Evolutionary conservation across 2,329 filamentous ascomycete species (phyloP).

Genomic region (Rutstroemia sp.): DNA sequence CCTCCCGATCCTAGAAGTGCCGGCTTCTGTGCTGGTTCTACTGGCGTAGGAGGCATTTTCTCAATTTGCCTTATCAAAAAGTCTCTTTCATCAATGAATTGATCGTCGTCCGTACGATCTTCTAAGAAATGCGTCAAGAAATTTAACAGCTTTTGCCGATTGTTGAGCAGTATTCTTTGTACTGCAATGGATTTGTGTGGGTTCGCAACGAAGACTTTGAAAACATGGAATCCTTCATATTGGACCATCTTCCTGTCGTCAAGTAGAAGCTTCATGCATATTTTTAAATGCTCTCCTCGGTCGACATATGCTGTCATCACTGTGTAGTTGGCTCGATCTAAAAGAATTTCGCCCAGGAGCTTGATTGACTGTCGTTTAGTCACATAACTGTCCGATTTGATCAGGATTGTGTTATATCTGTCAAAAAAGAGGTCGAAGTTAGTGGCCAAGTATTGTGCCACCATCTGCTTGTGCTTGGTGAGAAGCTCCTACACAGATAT

Average conservation of each 20-base stretch:
- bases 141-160: constrained; percentile 79
- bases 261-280: constrained; percentile 93
- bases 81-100: constrained; percentile 96
- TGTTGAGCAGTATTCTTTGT: constrained; percentile 93
- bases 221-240: constrained; percentile 98
- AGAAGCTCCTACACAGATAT: constrained; percentile 67
- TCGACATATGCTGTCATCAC: constrained; percentile 98
- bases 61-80: constrained; percentile 93
- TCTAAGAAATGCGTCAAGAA: constrained; percentile 91
- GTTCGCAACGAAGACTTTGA: constrained; percentile 99
- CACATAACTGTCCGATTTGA: constrained; percentile 92
- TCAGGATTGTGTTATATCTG: constrained; percentile 78
- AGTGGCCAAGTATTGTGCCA: constrained; percentile 77
- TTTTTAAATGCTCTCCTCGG: constrained; percentile 89
- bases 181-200: constrained; percentile 97
- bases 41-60: constrained; percentile 54
- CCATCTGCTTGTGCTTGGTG: constrained; percentile 86
- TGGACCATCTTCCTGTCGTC: constrained; percentile 99
- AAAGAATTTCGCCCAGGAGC: constrained; percentile 84
- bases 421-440: constrained; percentile 94
- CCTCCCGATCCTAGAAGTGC: constrained; percentile 26
- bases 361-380: constrained; percentile 98
- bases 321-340: constrained; percentile 93
- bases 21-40: constrained; percentile 34
- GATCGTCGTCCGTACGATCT: constrained; percentile 92